These are phyloP conservation scores for Prosopis cineraria DNA, from an alignment of 306 rosid species.

Conservation along the genomic window DNA sequence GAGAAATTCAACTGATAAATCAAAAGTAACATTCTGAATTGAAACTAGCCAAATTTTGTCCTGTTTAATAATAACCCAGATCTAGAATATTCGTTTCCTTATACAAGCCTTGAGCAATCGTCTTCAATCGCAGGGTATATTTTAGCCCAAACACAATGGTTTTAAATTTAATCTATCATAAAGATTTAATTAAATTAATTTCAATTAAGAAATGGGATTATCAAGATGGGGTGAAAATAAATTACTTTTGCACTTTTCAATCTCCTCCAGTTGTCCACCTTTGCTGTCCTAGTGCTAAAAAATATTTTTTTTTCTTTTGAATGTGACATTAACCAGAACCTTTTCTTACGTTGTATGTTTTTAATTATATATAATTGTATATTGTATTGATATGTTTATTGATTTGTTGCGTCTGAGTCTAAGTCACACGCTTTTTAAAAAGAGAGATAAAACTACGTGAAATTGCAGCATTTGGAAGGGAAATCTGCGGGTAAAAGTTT, in stretches of 20 bases:
- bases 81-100: conserved; percentile 20
- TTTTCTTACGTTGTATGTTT: background rate
- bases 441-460: background rate
- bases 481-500: background rate
- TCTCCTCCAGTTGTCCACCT: background rate
- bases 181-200: background rate
- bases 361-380: background rate
- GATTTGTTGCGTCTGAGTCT: background rate
- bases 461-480: conserved; percentile 1
- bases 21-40: background rate
- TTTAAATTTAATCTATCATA: background rate
- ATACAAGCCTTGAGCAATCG: background rate
- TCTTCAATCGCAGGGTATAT: background rate
- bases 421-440: background rate
- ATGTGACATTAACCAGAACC: background rate
- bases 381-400: background rate
- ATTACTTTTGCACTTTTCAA: background rate
- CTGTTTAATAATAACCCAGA: background rate
- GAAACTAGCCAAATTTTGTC: background rate
- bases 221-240: background rate
- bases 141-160: background rate
- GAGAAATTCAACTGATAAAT: background rate
- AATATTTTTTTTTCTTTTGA: background rate
- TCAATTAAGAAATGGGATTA: background rate
- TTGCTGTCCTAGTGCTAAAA: background rate